Conservation (phyloP, 495 filamentous ascomycete genomes). For the Aspergillus sclerotioniger region DNA sequence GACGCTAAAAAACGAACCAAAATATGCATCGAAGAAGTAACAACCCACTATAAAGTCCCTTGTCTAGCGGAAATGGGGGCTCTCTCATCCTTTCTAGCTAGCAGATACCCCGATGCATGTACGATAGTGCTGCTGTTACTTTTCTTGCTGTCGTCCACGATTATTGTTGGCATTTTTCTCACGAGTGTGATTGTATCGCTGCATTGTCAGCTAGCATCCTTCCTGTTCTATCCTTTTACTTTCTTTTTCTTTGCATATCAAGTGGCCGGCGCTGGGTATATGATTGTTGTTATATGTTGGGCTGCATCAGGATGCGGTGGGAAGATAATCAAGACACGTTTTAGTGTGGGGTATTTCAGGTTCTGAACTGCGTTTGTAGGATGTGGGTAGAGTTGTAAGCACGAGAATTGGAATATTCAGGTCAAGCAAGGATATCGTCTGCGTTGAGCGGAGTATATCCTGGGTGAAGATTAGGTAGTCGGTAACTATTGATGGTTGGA, state of each 20-base stretch:
- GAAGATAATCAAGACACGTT: too few species aligned
- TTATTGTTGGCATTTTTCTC: not conserved
- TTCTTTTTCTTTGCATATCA: not conserved
- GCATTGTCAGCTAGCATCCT: not conserved
- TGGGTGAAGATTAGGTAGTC: too few species aligned
- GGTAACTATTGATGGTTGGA: too few species aligned
- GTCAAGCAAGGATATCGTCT: too few species aligned
- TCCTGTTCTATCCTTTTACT: not conserved
- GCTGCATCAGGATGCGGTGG: too few species aligned
- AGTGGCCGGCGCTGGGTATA: not conserved
- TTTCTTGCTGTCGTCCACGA: not conserved
- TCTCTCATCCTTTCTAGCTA: not conserved
- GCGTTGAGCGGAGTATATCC: too few species aligned
- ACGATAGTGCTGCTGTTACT: not conserved
- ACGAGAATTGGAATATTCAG: too few species aligned
- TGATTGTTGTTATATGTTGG: not conserved
- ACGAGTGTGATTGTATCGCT: not conserved
- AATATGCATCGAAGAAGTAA: not conserved
- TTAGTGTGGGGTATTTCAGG: too few species aligned
- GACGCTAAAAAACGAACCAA: not conserved
- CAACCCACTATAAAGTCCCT: not conserved
- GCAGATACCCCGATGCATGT: constrained; percentile 12
- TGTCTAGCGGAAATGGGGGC: not conserved
- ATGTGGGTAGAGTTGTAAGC: too few species aligned
- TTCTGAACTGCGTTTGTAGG: too few species aligned